Percentiles rank a stretch among this genome's conserved stretches.
These are phyloP conservation scores for Phytophthora crassamura DNA, from an alignment of 352 stramenopile genomes.

Conservation along the genomic window DNA sequence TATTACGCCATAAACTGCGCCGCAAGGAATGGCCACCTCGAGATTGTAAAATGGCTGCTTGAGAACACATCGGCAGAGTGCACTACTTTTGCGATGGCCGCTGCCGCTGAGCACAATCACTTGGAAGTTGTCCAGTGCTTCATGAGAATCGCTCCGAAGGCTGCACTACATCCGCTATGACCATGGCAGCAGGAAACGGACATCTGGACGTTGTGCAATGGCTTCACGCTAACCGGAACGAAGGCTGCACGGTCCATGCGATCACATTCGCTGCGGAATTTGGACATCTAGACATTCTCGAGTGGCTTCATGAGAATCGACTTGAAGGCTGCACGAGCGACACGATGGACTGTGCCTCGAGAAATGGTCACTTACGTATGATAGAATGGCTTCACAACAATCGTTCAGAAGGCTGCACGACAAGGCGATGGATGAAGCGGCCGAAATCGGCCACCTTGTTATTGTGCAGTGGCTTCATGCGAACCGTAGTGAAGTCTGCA, in stretches of 20 bases:
- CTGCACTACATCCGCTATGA: background rate
- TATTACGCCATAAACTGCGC: background rate
- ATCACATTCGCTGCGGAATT: background rate
- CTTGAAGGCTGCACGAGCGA: no score
- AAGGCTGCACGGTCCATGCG: background rate
- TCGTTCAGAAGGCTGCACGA: no score
- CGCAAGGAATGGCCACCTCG: background rate
- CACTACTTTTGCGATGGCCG: background rate
- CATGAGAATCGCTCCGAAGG: background rate
- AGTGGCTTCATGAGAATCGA: no score
- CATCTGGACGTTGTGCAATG: background rate
- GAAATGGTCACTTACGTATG: no score
- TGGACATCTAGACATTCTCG: no score
- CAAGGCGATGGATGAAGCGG: no score
- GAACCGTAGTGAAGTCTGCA: no score
- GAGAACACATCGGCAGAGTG: background rate
- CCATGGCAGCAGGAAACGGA: background rate
- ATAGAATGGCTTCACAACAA: no score
- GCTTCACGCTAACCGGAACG: background rate
- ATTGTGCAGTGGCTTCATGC: no score
- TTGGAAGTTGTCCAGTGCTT: background rate
- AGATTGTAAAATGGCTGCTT: background rate
- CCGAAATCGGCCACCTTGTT: no score
- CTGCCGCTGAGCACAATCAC: background rate
- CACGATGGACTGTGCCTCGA: no score